Evolutionary conservation across 805 yeast species (phyloP).

Genomic region (Yarrowia alimentaria): DNA sequence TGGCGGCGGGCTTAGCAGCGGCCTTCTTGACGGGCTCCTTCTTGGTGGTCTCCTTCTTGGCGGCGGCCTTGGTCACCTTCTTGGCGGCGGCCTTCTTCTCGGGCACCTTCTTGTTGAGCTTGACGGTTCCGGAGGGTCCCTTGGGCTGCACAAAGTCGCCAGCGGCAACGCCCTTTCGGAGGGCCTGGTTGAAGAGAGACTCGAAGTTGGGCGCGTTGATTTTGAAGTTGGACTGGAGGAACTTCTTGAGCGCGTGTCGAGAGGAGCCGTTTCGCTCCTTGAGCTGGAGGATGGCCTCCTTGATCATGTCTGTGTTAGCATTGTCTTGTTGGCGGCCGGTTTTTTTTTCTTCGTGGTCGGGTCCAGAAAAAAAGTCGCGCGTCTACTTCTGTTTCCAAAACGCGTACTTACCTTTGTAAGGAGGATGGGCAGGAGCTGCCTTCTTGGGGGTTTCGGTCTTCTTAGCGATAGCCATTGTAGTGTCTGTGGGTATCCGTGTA

Average conservation of each 20-base stretch:
- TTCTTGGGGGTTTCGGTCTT: slow-evolving; percentile 33
- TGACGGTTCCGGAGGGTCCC: slow-evolving; percentile 86
- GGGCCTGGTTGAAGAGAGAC: slow-evolving; percentile 67
- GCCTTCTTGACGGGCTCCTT: slow-evolving; percentile 36
- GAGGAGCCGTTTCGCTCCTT: slow-evolving; percentile 76
- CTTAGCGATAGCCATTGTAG: slow-evolving; percentile 27
- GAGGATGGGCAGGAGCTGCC: slow-evolving; percentile 38
- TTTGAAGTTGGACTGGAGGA: slow-evolving; percentile 62
- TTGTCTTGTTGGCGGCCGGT: slow-evolving; percentile 31
- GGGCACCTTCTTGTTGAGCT: slow-evolving; percentile 52
- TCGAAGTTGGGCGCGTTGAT: slow-evolving; percentile 66
- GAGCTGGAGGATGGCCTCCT: slow-evolving; percentile 64
- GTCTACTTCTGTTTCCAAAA: too few species aligned
- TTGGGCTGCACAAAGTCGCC: slow-evolving; percentile 81
- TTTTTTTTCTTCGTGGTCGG: too few species aligned
- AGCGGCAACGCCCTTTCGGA: slow-evolving; percentile 75
- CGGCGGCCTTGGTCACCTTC: slow-evolving; percentile 29
- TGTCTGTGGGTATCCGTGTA: slow-evolving; percentile 23
- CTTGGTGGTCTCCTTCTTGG: slow-evolving; percentile 30
- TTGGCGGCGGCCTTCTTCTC: slow-evolving; percentile 41
- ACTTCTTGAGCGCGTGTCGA: slow-evolving; percentile 86
- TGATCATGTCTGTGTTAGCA: slow-evolving; percentile 52
- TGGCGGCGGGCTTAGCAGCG: slow-evolving; percentile 30
- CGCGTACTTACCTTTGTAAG: slow-evolving; percentile 42
- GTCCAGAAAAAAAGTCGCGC: too few species aligned